Conservation (phyloP, 148 eudicot species). For the Camellia sinensis region DNA sequence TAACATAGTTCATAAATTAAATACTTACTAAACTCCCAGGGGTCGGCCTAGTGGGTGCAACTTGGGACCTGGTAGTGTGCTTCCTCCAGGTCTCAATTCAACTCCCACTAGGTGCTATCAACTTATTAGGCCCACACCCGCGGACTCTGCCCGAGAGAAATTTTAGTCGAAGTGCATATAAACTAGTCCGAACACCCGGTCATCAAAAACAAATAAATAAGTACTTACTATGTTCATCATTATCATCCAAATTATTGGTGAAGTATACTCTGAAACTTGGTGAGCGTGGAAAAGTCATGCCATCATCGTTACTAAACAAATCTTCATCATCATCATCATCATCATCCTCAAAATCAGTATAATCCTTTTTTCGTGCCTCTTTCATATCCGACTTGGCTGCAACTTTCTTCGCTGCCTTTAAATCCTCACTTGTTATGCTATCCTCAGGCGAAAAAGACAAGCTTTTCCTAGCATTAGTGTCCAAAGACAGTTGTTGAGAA, state of each 20-base stretch:
- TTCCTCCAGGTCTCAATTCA: too few relatives aligned
- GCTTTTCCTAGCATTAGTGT: not conserved
- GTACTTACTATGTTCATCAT: not conserved
- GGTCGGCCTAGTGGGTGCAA: too few relatives aligned
- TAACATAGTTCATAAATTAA: too few relatives aligned
- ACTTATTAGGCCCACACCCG: too few relatives aligned
- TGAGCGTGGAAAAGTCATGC: constrained; percentile 15
- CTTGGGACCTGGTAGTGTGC: too few relatives aligned
- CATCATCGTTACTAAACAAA: not conserved
- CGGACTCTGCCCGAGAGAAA: too few relatives aligned
- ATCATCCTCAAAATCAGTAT: constrained; percentile 9
- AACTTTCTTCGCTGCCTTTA: not conserved
- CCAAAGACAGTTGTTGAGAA: not conserved
- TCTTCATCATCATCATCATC: constrained; percentile 5
- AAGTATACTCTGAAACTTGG: constrained; percentile 51
- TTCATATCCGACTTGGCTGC: not conserved
- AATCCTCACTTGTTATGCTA: too few relatives aligned
- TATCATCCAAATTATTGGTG: not conserved
- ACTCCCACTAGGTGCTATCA: too few relatives aligned
- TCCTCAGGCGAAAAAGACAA: not conserved
- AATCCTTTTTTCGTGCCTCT: not conserved
- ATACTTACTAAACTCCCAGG: too few relatives aligned
- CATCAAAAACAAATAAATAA: too few relatives aligned
- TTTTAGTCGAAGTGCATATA: too few relatives aligned
- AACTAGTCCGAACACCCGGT: too few relatives aligned